Conservation (phyloP, 192 early-diverging fungal genomes). For the Entomortierella lignicola region DNA sequence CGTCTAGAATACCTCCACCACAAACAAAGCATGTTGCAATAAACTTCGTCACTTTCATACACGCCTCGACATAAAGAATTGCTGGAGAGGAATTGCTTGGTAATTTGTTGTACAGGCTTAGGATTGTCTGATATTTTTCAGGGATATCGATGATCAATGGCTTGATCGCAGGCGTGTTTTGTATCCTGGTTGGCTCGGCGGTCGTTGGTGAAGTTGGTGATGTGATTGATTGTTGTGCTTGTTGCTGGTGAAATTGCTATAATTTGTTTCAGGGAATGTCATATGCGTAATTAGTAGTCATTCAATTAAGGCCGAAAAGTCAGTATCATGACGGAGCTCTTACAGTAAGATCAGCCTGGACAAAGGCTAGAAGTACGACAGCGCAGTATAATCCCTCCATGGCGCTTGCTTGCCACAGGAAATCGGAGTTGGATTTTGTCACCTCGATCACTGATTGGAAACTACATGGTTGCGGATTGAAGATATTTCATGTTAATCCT, state of each 20-base stretch:
- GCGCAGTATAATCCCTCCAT: slow-evolving; percentile 77
- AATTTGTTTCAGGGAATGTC: not conserved
- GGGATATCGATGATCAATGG: slow-evolving; percentile 66
- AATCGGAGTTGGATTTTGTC: slow-evolving; percentile 75
- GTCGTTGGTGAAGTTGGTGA: slow-evolving; percentile 51
- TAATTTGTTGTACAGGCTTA: slow-evolving; percentile 72
- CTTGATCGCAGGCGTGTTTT: slow-evolving; percentile 34
- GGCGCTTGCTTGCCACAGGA: slow-evolving; percentile 80
- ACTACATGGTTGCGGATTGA: too few species aligned
- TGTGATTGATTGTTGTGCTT: slow-evolving; percentile 23
- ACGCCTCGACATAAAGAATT: slow-evolving; percentile 73
- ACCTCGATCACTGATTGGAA: slow-evolving; percentile 75
- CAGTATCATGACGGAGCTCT: not conserved
- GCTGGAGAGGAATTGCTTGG: slow-evolving; percentile 60
- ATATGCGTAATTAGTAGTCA: not conserved
- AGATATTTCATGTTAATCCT: too few species aligned
- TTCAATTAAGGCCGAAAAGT: not conserved
- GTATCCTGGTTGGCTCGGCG: slow-evolving; percentile 24
- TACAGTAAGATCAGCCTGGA: slow-evolving; percentile 74
- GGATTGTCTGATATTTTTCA: slow-evolving; percentile 75
- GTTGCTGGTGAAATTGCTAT: slow-evolving; percentile 44
- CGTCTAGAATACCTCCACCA: slow-evolving; percentile 44
- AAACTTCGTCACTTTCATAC: slow-evolving; percentile 76
- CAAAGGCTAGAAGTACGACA: slow-evolving; percentile 65
- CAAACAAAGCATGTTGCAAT: slow-evolving; percentile 58